phyloP scores from a whole-genome alignment of 2,329 filamentous ascomycete genomes.

The Monosporascus sp. region DNA sequence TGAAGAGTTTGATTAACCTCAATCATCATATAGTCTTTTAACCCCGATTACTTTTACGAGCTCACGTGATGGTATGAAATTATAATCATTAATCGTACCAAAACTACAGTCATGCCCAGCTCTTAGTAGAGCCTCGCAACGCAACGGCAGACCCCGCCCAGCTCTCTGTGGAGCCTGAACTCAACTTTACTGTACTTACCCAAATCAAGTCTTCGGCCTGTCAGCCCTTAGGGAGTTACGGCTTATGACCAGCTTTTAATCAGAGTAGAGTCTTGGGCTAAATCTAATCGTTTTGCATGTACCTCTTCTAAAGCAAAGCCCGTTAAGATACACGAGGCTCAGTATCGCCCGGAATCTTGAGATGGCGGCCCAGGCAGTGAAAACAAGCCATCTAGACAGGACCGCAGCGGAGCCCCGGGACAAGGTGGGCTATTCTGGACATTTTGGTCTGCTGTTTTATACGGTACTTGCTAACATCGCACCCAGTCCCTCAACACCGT shows the following conservation, averaged over 20 bases:
- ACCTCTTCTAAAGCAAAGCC: background rate
- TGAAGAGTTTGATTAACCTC: too few species aligned
- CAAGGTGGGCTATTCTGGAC: constrained; percentile 32
- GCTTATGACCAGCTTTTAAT: background rate
- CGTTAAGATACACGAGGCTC: background rate
- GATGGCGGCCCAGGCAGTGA: constrained; percentile 18
- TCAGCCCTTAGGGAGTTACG: too few species aligned
- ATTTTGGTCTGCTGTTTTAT: background rate
- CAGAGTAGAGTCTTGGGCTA: background rate
- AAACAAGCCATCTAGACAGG: constrained; percentile 58
- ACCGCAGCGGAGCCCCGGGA: constrained; percentile 71
- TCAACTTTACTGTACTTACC: background rate
- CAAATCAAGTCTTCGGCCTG: background rate
- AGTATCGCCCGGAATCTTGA: background rate
- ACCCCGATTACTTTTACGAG: background rate
- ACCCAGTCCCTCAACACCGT: constrained; percentile 53
- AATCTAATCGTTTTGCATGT: background rate
- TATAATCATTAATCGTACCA: background rate
- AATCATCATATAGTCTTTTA: too few species aligned
- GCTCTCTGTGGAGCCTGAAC: background rate
- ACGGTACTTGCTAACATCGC: background rate
- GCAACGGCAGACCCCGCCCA: background rate
- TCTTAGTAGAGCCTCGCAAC: background rate
- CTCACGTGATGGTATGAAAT: background rate
- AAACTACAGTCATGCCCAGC: background rate